A percentile compares a stretch with the other conserved stretches of the same genome.
These are phyloP conservation scores for Thymus mandschuricus DNA, from an alignment of 257 asterid genomes.

Conservation along the genomic window DNA sequence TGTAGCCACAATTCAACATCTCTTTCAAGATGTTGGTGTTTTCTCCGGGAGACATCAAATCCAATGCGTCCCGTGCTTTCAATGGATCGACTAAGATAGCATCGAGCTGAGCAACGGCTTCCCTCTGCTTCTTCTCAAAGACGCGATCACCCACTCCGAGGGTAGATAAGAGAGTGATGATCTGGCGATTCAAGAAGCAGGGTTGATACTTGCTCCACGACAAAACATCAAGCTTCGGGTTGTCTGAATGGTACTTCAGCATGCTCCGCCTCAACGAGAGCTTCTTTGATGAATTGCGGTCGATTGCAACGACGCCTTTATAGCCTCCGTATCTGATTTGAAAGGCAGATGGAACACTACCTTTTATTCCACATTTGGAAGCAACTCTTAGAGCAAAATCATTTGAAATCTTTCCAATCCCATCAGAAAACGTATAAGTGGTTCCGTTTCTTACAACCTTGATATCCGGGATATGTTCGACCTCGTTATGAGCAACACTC, in stretches of 20 bases:
- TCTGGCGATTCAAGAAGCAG: slow-evolving; percentile 80
- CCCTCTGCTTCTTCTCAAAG: slow-evolving; percentile 66
- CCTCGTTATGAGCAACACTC: slow-evolving; percentile 52
- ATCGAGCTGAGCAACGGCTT: slow-evolving; percentile 77
- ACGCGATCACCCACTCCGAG: slow-evolving; percentile 69
- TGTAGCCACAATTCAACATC: slow-evolving; percentile 80
- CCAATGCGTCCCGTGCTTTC: slow-evolving; percentile 74
- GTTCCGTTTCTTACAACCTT: slow-evolving; percentile 21
- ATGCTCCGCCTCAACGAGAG: slow-evolving; percentile 76
- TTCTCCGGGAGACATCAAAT: slow-evolving; percentile 89
- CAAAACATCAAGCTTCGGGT: slow-evolving; percentile 70
- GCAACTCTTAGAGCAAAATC: slow-evolving; percentile 75
- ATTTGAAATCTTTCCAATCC: slow-evolving; percentile 83
- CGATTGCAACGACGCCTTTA: slow-evolving; percentile 90
- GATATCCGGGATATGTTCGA: slow-evolving; percentile 58
- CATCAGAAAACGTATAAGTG: slow-evolving; percentile 77
- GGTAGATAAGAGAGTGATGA: slow-evolving; percentile 79
- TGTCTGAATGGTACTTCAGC: slow-evolving; percentile 69
- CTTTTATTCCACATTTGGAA: slow-evolving; percentile 60
- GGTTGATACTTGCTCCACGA: slow-evolving; percentile 88
- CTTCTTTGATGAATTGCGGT: slow-evolving; percentile 59
- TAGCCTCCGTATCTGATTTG: slow-evolving; percentile 91
- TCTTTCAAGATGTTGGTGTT: slow-evolving; percentile 74
- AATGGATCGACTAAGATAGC: slow-evolving; percentile 61
- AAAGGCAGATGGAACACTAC: slow-evolving; percentile 68